Percentiles rank a stretch among this genome's conserved stretches.
Evolutionary conservation across 2,329 filamentous ascomycete species (phyloP).

Genomic region (Monosporascus ibericus): DNA sequence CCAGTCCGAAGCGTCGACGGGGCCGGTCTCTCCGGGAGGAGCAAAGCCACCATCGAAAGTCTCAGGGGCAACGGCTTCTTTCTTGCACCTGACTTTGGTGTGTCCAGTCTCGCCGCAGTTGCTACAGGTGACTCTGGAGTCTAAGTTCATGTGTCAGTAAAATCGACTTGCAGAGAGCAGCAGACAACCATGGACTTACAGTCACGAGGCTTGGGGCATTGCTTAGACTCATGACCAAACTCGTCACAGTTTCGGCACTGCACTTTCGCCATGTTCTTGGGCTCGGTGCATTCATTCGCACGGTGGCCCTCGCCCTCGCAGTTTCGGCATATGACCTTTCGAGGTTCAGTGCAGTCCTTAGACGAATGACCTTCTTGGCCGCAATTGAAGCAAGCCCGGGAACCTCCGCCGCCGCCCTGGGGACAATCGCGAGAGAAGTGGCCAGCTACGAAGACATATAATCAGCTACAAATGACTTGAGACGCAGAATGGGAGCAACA

Average conservation of each 20-base stretch:
- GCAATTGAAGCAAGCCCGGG: slow-evolving; percentile 55
- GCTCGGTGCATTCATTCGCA: slow-evolving; percentile 54
- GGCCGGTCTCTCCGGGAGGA: slow-evolving; percentile 5
- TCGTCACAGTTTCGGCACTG: slow-evolving; percentile 48
- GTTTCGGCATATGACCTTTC: slow-evolving; percentile 49
- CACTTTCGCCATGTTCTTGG: slow-evolving; percentile 32
- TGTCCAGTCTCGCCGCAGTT: slow-evolving; percentile 49
- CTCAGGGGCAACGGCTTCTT: slow-evolving; percentile 10
- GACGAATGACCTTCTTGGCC: slow-evolving; percentile 54
- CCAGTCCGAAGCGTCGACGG: slow-evolving; percentile 2
- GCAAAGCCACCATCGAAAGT: slow-evolving; percentile 3
- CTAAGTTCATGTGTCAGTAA: slow-evolving; percentile 24
- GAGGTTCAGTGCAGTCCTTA: slow-evolving; percentile 43
- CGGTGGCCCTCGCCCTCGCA: slow-evolving; percentile 57
- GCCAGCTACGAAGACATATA: slow-evolving; percentile 36
- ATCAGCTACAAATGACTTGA: slow-evolving; percentile 6
- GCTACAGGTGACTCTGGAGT: slow-evolving; percentile 49
- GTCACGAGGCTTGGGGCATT: slow-evolving; percentile 51
- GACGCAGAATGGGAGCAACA: slow-evolving; percentile 16
- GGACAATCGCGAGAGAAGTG: slow-evolving; percentile 62
- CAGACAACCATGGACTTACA: slow-evolving; percentile 29
- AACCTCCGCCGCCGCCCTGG: slow-evolving; percentile 47
- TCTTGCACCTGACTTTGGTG: slow-evolving; percentile 33
- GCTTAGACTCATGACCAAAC: slow-evolving; percentile 40
- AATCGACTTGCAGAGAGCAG: not conserved